phyloP scores from a whole-genome alignment of 106 monocot species.

The Dendrobium nobile region DNA sequence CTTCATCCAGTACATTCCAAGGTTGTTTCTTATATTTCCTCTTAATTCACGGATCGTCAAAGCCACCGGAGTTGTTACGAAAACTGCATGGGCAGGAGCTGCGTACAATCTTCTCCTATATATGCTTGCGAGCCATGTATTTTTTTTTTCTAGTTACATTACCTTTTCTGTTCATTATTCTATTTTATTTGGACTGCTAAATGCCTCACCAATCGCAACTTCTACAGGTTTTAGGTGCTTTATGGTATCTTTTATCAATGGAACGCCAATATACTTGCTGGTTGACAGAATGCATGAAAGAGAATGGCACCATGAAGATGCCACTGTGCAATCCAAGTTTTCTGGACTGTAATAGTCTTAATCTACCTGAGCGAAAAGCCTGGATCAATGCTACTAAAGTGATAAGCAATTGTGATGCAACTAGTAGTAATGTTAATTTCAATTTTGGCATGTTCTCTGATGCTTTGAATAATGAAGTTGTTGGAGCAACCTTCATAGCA shows the following conservation, averaged over 20 bases:
- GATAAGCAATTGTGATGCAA: constrained; percentile 33
- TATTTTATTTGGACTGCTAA: neutral
- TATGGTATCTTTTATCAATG: constrained; percentile 85
- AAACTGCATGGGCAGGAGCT: constrained; percentile 79
- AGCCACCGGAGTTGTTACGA: constrained; percentile 67
- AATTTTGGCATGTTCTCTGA: constrained; percentile 78
- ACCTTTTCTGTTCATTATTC: neutral
- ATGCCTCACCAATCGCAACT: neutral
- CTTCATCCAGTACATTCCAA: constrained; percentile 79
- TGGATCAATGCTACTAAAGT: constrained; percentile 51
- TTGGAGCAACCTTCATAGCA: constrained; percentile 41
- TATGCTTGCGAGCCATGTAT: constrained; percentile 93
- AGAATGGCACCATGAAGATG: constrained; percentile 28
- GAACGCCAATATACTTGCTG: constrained; percentile 78
- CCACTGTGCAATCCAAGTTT: constrained; percentile 42
- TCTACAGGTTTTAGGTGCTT: constrained; percentile 55
- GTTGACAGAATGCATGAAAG: constrained; percentile 53
- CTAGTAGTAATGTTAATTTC: constrained; percentile 19
- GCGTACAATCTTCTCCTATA: constrained; percentile 88
- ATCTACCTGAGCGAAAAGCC: constrained; percentile 20
- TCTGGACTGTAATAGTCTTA: constrained; percentile 56
- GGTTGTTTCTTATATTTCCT: constrained; percentile 64
- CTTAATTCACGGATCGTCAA: constrained; percentile 74
- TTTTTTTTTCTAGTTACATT: neutral
- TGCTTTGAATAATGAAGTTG: constrained; percentile 48